Evolutionary conservation across 192 early-diverging fungal genomes (phyloP).

Genomic region (Umbelopsis isabellina): DNA sequence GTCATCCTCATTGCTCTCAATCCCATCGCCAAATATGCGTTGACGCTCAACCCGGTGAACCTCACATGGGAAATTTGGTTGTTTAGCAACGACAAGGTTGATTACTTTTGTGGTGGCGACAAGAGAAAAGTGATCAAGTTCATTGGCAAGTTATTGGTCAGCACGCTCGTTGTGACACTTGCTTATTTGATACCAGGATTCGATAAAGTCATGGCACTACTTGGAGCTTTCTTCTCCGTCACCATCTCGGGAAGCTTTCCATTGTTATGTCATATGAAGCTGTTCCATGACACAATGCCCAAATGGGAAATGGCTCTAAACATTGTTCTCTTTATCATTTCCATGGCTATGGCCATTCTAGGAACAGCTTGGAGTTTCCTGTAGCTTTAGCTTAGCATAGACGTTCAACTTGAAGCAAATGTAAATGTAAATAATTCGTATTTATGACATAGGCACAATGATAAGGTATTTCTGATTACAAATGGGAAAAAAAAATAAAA

Average conservation of each 20-base stretch:
- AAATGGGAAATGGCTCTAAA: constrained; percentile 17
- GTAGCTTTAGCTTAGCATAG: constrained; percentile 4
- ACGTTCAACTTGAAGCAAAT: too few relatives aligned
- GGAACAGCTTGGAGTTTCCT: constrained; percentile 41
- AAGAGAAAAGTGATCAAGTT: constrained; percentile 26
- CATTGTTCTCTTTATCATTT: constrained; percentile 23
- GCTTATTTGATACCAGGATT: constrained; percentile 36
- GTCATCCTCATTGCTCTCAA: constrained; percentile 70
- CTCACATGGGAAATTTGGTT: constrained; percentile 46
- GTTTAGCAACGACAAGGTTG: constrained; percentile 22
- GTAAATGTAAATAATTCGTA: too few relatives aligned
- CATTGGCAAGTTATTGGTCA: constrained; percentile 27
- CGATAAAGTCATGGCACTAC: constrained; percentile 33
- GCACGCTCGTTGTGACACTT: constrained; percentile 24
- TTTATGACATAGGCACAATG: too few relatives aligned
- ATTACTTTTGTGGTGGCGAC: constrained; percentile 25
- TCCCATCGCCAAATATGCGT: constrained; percentile 73
- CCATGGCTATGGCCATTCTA: constrained; percentile 29
- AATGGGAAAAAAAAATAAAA: too few relatives aligned
- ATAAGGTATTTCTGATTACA: too few relatives aligned
- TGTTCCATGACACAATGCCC: constrained; percentile 29
- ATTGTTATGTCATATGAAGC: constrained; percentile 36
- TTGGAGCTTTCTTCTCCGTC: constrained; percentile 44
- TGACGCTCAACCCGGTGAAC: constrained; percentile 67
- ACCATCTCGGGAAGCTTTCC: constrained; percentile 43